A percentile compares a stretch with the other conserved stretches of the same genome.
Conservation (phyloP, 257 asterid genomes). For the Solanum sejunctum region DNA sequence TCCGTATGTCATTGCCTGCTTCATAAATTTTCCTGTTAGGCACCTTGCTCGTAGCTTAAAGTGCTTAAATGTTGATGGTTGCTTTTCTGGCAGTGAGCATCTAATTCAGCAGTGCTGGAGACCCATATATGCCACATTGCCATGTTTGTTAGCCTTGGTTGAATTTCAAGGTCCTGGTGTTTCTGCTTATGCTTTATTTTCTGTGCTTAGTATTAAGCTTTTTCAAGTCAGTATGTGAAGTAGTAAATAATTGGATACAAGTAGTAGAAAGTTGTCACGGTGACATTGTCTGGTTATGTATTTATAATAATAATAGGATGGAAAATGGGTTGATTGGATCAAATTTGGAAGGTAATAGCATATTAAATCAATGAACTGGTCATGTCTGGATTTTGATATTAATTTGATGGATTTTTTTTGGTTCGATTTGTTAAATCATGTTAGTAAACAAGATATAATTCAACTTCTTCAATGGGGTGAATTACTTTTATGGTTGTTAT, state of each 20-base stretch:
- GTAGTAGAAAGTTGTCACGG: background rate
- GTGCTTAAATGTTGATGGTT: conserved; percentile 55
- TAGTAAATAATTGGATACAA: background rate
- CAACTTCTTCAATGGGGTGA: no score
- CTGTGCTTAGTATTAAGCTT: no score
- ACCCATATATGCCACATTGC: conserved; percentile 52
- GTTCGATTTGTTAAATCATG: background rate
- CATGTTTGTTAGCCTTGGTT: conserved; percentile 62
- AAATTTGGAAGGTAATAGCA: background rate
- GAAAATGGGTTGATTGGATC: background rate
- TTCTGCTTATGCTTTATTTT: conserved; percentile 5
- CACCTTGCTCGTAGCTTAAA: conserved; percentile 30
- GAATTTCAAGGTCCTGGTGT: conserved; percentile 30
- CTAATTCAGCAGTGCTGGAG: conserved; percentile 34
- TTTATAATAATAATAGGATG: background rate
- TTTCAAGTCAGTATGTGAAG: background rate
- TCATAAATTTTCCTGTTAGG: background rate
- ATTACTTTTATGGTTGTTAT: no score
- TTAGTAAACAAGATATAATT: background rate
- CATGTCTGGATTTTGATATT: background rate
- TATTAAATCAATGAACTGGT: background rate
- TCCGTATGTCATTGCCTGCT: background rate
- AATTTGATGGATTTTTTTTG: background rate
- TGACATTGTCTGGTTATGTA: background rate
- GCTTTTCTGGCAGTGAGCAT: conserved; percentile 23